Percentiles rank a stretch among this genome's conserved stretches.
phyloP scores from a whole-genome alignment of 2,329 filamentous ascomycete genomes.

The Ceratocystis albifundus region DNA sequence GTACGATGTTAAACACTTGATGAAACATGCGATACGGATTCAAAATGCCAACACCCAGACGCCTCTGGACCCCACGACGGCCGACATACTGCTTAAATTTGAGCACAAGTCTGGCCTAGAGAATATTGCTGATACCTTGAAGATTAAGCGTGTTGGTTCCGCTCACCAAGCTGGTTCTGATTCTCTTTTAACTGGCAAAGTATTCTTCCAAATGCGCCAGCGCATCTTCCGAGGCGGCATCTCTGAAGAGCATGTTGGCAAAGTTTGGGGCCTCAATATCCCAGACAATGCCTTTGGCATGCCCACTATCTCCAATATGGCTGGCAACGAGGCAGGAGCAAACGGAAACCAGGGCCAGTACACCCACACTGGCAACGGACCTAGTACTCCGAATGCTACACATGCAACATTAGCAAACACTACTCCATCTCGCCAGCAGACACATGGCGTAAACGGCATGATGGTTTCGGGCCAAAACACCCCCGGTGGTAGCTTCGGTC shows the following conservation, averaged over 20 bases:
- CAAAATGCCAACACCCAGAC: constrained; percentile 52
- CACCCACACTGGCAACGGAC: constrained; percentile 39
- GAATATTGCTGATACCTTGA: constrained; percentile 85
- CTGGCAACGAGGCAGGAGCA: constrained; percentile 32
- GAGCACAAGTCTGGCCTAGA: constrained; percentile 87
- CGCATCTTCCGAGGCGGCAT: constrained; percentile 78
- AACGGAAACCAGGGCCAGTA: constrained; percentile 30
- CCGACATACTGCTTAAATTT: constrained; percentile 69
- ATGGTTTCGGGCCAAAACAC: constrained; percentile 60
- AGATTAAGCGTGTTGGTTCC: constrained; percentile 74
- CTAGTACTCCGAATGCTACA: constrained; percentile 59
- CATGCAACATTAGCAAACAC: constrained; percentile 37
- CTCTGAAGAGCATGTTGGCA: constrained; percentile 69
- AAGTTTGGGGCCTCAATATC: constrained; percentile 85
- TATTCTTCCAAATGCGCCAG: constrained; percentile 88
- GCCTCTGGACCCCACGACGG: constrained; percentile 51
- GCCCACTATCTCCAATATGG: constrained; percentile 24
- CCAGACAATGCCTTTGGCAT: constrained; percentile 37
- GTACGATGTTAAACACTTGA: constrained; percentile 94
- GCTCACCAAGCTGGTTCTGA: constrained; percentile 92
- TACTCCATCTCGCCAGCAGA: constrained; percentile 30
- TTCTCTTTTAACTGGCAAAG: constrained; percentile 80
- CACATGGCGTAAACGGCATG: constrained; percentile 42
- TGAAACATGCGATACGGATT: constrained; percentile 72
- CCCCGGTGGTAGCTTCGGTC: constrained; percentile 66